Conservation (phyloP, 148 eudicot species). For the Spergularia bocconei region DNA sequence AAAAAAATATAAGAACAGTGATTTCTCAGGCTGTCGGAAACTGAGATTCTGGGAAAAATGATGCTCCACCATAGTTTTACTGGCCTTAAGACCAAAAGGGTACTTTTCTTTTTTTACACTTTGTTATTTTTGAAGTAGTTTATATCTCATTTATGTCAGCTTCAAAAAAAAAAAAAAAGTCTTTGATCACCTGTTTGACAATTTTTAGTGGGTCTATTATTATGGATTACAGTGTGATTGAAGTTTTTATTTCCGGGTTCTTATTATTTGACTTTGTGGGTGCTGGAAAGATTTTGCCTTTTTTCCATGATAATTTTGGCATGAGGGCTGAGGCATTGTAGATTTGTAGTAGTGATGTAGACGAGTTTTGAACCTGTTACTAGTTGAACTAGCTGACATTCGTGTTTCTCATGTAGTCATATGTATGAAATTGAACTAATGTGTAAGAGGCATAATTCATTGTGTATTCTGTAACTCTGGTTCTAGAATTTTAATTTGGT, state of each 20-base stretch:
- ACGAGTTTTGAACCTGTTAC: background rate
- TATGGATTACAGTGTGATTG: background rate
- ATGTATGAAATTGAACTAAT: background rate
- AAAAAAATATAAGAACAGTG: no score
- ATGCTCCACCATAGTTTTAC: constrained; percentile 18
- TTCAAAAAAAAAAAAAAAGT: background rate
- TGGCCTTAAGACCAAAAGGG: constrained; percentile 35
- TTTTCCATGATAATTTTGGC: background rate
- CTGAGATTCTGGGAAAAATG: constrained; percentile 4
- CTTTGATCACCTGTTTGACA: background rate
- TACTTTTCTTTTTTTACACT: constrained; percentile 1
- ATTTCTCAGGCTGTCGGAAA: background rate
- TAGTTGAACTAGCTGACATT: background rate
- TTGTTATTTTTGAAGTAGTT: background rate
- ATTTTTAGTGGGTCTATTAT: background rate
- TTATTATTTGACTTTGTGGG: background rate
- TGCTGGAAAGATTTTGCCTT: background rate
- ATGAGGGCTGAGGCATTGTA: background rate
- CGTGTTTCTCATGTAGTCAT: no score
- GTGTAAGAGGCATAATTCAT: no score
- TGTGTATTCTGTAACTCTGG: no score
- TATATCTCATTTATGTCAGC: background rate
- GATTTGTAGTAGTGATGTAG: background rate
- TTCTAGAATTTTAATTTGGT: no score
- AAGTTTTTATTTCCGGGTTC: background rate